These are phyloP conservation scores for Acanthamoeba castellanii DNA, from an alignment of 208 protist species.

Conservation along the genomic window DNA sequence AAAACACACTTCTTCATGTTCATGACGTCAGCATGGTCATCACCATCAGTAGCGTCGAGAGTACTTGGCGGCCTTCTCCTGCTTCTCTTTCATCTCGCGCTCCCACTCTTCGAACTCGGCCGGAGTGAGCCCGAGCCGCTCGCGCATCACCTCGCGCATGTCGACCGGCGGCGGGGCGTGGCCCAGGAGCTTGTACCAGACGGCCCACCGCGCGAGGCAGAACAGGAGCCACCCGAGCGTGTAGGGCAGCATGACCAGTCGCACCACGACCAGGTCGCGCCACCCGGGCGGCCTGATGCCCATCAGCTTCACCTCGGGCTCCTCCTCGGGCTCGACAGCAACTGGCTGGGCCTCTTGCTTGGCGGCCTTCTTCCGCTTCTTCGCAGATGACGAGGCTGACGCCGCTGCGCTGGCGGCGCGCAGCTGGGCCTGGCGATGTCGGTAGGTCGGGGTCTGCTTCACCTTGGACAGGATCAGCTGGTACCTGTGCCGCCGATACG, in stretches of 20 bases:
- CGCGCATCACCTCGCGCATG: not conserved
- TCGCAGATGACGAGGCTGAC: not conserved
- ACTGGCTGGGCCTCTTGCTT: not conserved
- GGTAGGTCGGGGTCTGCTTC: constrained; percentile 32
- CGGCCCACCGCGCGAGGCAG: not conserved
- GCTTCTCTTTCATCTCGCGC: constrained; percentile 48
- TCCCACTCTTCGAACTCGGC: constrained; percentile 43
- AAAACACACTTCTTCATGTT: no score
- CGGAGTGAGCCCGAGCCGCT: not conserved
- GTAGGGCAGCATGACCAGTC: constrained; percentile 29
- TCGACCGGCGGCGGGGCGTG: not conserved
- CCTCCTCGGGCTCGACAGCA: not conserved
- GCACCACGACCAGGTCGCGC: constrained; percentile 55
- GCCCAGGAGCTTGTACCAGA: constrained; percentile 56
- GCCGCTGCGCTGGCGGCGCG: not conserved
- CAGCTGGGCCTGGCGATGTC: constrained; percentile 18
- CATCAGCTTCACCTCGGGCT: constrained; percentile 60
- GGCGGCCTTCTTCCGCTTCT: constrained; percentile 14
- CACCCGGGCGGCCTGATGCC: constrained; percentile 23
- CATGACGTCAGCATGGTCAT: not conserved
- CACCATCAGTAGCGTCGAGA: constrained; percentile 61
- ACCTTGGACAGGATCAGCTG: constrained; percentile 3
- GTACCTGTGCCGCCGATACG: constrained; percentile 25
- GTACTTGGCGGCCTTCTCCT: constrained; percentile 56
- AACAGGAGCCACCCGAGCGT: not conserved